Conservation (phyloP, 495 filamentous ascomycete genomes). For the Corynascus novoguineensis region DNA sequence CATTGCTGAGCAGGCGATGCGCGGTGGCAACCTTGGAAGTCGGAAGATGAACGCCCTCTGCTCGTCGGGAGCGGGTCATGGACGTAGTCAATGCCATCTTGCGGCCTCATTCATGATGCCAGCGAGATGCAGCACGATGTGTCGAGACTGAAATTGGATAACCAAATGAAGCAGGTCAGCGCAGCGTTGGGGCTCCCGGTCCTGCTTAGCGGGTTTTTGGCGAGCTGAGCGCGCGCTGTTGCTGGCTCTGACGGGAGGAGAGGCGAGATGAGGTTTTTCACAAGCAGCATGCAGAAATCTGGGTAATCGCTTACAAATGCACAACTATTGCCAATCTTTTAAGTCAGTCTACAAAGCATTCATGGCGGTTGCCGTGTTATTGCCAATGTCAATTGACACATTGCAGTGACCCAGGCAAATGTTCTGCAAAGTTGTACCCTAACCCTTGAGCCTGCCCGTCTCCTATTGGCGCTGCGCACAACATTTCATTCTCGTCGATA, state of each 20-base stretch:
- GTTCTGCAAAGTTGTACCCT: too few relatives aligned
- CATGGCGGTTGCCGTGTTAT: too few relatives aligned
- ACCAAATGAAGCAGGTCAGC: slow-evolving; percentile 2
- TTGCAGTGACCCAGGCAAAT: too few relatives aligned
- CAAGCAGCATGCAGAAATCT: background rate
- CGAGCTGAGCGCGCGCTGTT: background rate
- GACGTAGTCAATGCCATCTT: slow-evolving; percentile 33
- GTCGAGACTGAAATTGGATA: background rate
- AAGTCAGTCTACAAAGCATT: too few relatives aligned
- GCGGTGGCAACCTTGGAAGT: slow-evolving; percentile 17
- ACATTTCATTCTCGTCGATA: too few relatives aligned
- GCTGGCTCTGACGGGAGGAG: background rate
- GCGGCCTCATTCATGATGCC: background rate
- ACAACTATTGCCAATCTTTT: background rate
- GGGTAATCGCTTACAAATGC: background rate
- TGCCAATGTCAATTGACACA: too few relatives aligned
- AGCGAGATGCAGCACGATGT: background rate
- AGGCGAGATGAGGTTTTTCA: background rate
- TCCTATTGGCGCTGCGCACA: too few relatives aligned
- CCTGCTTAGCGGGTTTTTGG: slow-evolving; percentile 1
- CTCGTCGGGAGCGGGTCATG: slow-evolving; percentile 34
- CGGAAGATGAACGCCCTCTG: slow-evolving; percentile 28
- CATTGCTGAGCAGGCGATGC: slow-evolving; percentile 15
- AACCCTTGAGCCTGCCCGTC: too few relatives aligned
- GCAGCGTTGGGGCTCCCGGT: slow-evolving; percentile 1